Evolutionary conservation across 2,329 filamentous ascomycete species (phyloP).

Genomic region (Acephala macrosclerotiorum): DNA sequence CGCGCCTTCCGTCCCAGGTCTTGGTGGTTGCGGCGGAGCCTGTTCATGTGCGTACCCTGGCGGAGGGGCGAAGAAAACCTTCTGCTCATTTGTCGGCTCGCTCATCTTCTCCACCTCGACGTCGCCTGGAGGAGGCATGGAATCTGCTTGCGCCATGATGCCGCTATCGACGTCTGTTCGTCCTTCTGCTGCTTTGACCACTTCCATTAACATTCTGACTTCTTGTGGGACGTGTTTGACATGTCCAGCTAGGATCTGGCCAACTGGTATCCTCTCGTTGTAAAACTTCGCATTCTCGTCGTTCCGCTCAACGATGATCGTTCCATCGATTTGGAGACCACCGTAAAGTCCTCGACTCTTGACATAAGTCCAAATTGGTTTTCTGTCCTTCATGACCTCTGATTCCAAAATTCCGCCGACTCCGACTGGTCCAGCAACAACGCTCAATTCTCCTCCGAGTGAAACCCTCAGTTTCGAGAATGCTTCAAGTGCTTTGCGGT

Average conservation of each 20-base stretch:
- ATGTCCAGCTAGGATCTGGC: slow-evolving; percentile 59
- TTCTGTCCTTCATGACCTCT: slow-evolving; percentile 59
- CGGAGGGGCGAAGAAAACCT: slow-evolving; percentile 21
- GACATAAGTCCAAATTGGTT: slow-evolving; percentile 83
- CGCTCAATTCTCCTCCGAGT: slow-evolving; percentile 80
- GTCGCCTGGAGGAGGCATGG: slow-evolving; percentile 77
- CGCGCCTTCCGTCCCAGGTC: background rate
- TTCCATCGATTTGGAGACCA: slow-evolving; percentile 85
- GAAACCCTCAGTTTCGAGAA: slow-evolving; percentile 83
- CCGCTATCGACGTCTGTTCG: slow-evolving; percentile 75
- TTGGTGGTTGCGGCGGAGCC: slow-evolving; percentile 16
- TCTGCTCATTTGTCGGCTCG: slow-evolving; percentile 23
- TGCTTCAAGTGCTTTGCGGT: slow-evolving; percentile 79
- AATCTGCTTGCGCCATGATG: slow-evolving; percentile 68
- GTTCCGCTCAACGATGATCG: slow-evolving; percentile 81
- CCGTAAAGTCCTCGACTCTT: slow-evolving; percentile 89
- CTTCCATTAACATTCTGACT: slow-evolving; percentile 62
- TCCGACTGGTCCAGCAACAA: slow-evolving; percentile 79
- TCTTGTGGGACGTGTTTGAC: slow-evolving; percentile 30
- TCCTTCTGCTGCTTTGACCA: slow-evolving; percentile 86
- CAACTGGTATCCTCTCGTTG: slow-evolving; percentile 65
- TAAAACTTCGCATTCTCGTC: slow-evolving; percentile 90
- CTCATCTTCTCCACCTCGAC: slow-evolving; percentile 47
- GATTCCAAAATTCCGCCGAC: slow-evolving; percentile 63
- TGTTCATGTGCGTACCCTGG: slow-evolving; percentile 5